Evolutionary conservation across 2,329 filamentous ascomycete species (phyloP), one percentile per base, ranked within the genome.

Genomic region (Pseudopithomyces maydicus): DNA sequence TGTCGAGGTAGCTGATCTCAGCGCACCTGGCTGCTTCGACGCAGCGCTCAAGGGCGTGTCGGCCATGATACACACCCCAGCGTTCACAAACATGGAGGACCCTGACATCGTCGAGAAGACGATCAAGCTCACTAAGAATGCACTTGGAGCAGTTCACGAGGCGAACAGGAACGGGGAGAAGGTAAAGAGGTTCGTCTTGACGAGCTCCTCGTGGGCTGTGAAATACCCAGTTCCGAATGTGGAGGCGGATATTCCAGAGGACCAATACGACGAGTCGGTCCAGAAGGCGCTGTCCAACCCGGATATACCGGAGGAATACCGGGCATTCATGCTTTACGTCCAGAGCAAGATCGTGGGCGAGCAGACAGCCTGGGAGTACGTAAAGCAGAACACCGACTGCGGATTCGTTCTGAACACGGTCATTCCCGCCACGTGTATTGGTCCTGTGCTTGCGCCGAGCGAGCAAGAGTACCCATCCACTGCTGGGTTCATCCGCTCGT

Each of bases 331-430:
- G 74, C 3, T 66, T 58, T 42, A 80, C 74, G 36, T 82, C 79
- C 59, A 86, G 83, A 12, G 80, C 81, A 73, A 95, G 91, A 51
- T 53, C 20, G 48, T 39, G 17, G 41, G 49, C 10, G 61, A 65
- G 49, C 50, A 58, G 38, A 57, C 47, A 42, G 42, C 45, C 42
- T 62, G 63, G 63, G 48, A 53, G 38, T 65, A 56, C 50, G 38
- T 55, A 15, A 7, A 36, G 6, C 41, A 57, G 38, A 35, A 57
- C 26, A 17, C 33, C 15, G 54, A 57, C 48, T 58, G 55, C 20
- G 51, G 56, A 1, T 65, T 62, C 35, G 45, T 50, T 7, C 39
- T 61, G 26, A 61, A 62, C 41, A 54, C 56, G 14, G 49, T 64
- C 7, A 52, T 62, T n/a, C 55, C 59, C 3, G 47, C 26, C 4